Evolutionary conservation across 2,329 filamentous ascomycete genomes (phyloP), one percentile per base, ranked within the genome.

Genomic region (Aspergillus costaricaensis): DNA sequence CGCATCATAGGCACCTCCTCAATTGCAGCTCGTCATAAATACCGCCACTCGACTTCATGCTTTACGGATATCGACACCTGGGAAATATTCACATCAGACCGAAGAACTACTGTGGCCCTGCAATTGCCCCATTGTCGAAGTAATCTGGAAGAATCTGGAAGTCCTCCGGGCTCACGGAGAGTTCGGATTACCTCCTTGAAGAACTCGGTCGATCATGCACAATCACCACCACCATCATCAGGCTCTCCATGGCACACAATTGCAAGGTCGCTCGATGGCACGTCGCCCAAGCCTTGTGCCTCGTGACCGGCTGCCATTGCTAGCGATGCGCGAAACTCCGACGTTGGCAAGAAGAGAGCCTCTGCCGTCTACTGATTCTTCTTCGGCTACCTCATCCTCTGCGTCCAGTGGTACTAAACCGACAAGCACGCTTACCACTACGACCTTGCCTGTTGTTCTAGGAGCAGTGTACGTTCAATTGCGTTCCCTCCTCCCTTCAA

Each of bases 401-500:
- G 70, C 70, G 57, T 57, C 68, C 23, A 64, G 68, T 44, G 70
- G 72, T 41, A 69, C 60, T n/a, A 90, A 88, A 71, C 82, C 86
- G 0, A 78, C 81, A 36, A 82, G 81, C 59, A 76, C 73, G n/a
- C 60, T 78, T 43, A 81, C 77, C 44, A 80, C 82, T n/a, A 83
- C 85, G 54, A 87, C 85, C 3, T 67, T 92, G 47, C 85, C 88
- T 6, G 89, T 95, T 64, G 82, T 85, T 43, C 77, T 93, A 4
- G 88, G 88, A 70, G 82, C 91, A 63, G 83, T 85, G 89, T 92
- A 86, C 80, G 90, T 52, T 38, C 56, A 48, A 21, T 43, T 55
- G 17, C 30, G 30, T 53, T 47, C 27, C 23, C 25, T 54, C 19
- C 23, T 25, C 14, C 21, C 23, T 15, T 36, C 12, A 23, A 3